These are phyloP conservation scores for Paragyromitra xinjiangensis DNA, from an alignment of 495 filamentous ascomycete species.

Conservation along the genomic window DNA sequence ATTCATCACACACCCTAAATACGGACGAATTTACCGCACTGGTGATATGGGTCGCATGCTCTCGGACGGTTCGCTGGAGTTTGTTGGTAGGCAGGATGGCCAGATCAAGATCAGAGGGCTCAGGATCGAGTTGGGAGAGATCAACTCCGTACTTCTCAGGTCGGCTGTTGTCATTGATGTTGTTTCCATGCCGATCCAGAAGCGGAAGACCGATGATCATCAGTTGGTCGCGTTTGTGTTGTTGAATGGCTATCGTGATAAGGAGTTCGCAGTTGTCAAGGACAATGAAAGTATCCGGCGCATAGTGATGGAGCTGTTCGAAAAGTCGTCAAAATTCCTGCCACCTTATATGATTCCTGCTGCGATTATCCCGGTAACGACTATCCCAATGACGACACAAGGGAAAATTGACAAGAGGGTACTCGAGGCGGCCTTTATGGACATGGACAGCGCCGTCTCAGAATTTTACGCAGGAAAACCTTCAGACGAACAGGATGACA, in stretches of 20 bases:
- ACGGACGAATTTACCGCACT: slow-evolving; percentile 74
- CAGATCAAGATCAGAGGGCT: slow-evolving; percentile 65
- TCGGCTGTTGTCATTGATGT: slow-evolving; percentile 63
- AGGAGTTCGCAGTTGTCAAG: slow-evolving; percentile 36
- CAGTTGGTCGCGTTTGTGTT: slow-evolving; percentile 63
- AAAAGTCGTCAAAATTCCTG: slow-evolving; percentile 60
- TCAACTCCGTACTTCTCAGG: slow-evolving; percentile 67
- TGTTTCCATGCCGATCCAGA: slow-evolving; percentile 63
- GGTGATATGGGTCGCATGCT: slow-evolving; percentile 78
- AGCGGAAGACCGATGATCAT: slow-evolving; percentile 54
- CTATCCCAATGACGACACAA: slow-evolving; percentile 70
- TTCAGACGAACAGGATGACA: slow-evolving; percentile 42
- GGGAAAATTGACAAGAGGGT: slow-evolving; percentile 69
- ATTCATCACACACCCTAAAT: slow-evolving; percentile 71
- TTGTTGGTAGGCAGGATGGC: slow-evolving; percentile 61
- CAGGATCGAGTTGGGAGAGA: slow-evolving; percentile 72
- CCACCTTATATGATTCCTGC: slow-evolving; percentile 76
- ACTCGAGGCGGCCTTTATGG: slow-evolving; percentile 59
- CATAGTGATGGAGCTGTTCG: slow-evolving; percentile 60
- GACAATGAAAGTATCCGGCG: slow-evolving; percentile 23
- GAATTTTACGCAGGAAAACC: slow-evolving; percentile 53
- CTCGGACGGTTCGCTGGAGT: slow-evolving; percentile 65
- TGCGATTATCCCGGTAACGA: slow-evolving; percentile 70
- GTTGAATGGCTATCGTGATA: slow-evolving; percentile 40
- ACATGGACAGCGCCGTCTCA: slow-evolving; percentile 50